phyloP scores from a whole-genome alignment of 2,329 filamentous ascomycete species.

The Aspergillus neotritici region DNA sequence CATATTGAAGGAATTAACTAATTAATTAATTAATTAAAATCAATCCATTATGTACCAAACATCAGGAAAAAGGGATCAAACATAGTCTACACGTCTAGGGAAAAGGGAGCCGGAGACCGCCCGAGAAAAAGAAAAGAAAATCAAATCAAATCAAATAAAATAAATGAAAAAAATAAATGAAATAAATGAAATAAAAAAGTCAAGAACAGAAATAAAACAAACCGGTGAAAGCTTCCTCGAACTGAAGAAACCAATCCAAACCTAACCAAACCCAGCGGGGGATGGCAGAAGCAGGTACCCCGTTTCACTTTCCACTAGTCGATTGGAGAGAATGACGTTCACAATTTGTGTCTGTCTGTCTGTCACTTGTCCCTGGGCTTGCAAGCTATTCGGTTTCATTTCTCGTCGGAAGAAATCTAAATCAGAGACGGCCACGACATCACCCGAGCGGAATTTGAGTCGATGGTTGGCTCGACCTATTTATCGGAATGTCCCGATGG shows the following conservation, averaged over 20 bases:
- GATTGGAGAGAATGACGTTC: slow-evolving; percentile 16
- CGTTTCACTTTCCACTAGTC: slow-evolving; percentile 15
- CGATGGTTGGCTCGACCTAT: too few species aligned
- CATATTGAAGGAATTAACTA: too few species aligned
- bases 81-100: too few species aligned
- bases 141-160: not conserved
- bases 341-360: slow-evolving; percentile 5
- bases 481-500: too few species aligned
- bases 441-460: too few species aligned
- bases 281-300: slow-evolving; percentile 20
- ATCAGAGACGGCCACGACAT: not conserved
- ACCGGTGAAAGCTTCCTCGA: not conserved
- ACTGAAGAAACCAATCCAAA: slow-evolving; percentile 11
- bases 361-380: too few species aligned
- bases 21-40: too few species aligned
- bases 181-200: not conserved
- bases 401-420: not conserved
- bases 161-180: not conserved
- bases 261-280: slow-evolving; percentile 8
- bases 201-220: slow-evolving; percentile 1
- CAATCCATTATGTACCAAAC: too few species aligned
- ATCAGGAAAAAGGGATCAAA: too few species aligned
- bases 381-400: not conserved
- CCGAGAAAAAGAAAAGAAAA: not conserved
- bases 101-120: too few species aligned